Base-by-base conservation (phyloP, 768 basidiomycete genomes). In the Trametes villosa region DNA sequence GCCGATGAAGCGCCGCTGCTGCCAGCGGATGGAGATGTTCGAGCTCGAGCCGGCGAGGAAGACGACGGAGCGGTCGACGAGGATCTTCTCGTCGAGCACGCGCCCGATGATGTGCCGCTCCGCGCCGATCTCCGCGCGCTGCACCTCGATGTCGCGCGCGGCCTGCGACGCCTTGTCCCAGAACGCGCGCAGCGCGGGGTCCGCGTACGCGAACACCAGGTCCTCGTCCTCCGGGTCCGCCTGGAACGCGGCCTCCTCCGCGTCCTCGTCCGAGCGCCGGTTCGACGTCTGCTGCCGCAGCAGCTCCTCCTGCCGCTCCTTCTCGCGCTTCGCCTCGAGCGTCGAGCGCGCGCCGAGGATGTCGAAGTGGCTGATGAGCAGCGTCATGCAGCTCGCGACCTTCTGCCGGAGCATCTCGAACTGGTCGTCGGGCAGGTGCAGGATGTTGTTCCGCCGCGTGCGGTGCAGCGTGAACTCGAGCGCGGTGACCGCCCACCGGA, bases 361-460 rank as follows among this genome's bases (percentile, higher is more conserved):
- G 76, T 99, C 97, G 71, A 99, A 98, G 73, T 98, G 97, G 54
- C 89, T 88, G 70, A 97, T 95, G 56, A 99, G 83, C n/a, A 98
- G 81, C 0, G 92, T 95, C 88, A 98, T 96, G 70, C 96, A 98
- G 67, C 84, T 91, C 17, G 94, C 95, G 36, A 99, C 96, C 74
- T 94, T 94, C 67, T 90, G 87, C 45, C 92, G 85, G 33, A 99
- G 79, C 77, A 92, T 84, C 68, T 91, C 87, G 72, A 99, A 99
- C 73, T 99, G 93, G 60, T 89, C 86, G 58, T 86, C 84, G 13
- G 92, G 89, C 52, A 98, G 83, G 26, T 96, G 88, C 12, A 97
- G 81, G 66, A 99, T 98, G 70, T 88, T 87, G 72, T 91, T 92
- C 56, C 92, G 87, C 64, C 88, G 84, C 15, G 95, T 98, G 56